A percentile compares a stretch with the other conserved stretches of the same genome.
Conservation (phyloP, 2,329 filamentous ascomycete species). For the Leptodontidium sp. region DNA sequence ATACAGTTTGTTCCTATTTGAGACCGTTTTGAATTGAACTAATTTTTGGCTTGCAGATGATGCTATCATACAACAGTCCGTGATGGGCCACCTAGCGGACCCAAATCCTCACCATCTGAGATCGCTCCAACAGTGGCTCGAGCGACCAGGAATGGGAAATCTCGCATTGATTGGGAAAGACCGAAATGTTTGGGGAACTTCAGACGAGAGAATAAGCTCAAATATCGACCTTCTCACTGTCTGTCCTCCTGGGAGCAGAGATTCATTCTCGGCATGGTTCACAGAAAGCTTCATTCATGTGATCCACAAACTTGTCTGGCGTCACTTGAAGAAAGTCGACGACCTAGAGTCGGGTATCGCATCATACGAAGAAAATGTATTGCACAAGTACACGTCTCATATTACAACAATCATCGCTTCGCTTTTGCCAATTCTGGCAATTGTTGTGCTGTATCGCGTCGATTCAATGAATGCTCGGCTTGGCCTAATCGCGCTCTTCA, state of each 20-base stretch:
- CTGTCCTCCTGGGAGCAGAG: neutral
- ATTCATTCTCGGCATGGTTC: slow-evolving; percentile 16
- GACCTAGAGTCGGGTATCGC: slow-evolving; percentile 14
- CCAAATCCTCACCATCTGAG: neutral
- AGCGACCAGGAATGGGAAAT: slow-evolving; percentile 17
- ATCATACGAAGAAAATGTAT: neutral
- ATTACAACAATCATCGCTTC: slow-evolving; percentile 24
- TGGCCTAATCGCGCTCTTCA: slow-evolving; percentile 32
- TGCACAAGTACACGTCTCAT: neutral
- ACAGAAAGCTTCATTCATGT: neutral
- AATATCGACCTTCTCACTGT: slow-evolving; percentile 9
- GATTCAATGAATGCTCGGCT: slow-evolving; percentile 18
- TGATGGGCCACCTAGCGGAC: slow-evolving; percentile 12
- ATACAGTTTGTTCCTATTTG: slow-evolving; percentile 16
- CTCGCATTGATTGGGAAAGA: slow-evolving; percentile 19
- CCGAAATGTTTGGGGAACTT: slow-evolving; percentile 17
- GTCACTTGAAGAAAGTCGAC: slow-evolving; percentile 9
- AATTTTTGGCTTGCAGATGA: neutral
- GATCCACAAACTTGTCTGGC: slow-evolving; percentile 13
- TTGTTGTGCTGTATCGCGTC: slow-evolving; percentile 32
- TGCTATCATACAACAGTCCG: slow-evolving; percentile 17
- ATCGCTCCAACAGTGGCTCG: slow-evolving; percentile 24
- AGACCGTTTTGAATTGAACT: neutral
- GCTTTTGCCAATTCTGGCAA: slow-evolving; percentile 32
- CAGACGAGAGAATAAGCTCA: neutral